Base-by-base conservation (phyloP, 768 basidiomycete species). In the Pulveroboletus sp. region DNA sequence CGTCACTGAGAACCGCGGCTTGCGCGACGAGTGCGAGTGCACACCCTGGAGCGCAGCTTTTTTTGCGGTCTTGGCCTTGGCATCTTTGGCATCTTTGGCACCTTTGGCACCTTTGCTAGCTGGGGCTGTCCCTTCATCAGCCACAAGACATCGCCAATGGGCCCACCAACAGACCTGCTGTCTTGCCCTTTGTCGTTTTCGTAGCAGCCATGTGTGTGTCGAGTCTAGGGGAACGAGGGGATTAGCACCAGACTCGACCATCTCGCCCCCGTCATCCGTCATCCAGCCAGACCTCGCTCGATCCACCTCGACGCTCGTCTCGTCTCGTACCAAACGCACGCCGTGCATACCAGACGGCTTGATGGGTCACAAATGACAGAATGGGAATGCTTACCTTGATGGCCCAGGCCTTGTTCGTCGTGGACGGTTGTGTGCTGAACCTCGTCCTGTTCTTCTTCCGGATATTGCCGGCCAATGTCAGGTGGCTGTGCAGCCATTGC, bases 21-120 rank as follows among this genome's bases (percentile, higher is more conserved):
- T 97, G 72, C 92, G 86, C 59, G 80, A 66, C 16, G 80, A 74
- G 65, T 87, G 85, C 29, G 82, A 80, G 68, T 87, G 78, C 37
- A 81, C 83, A 52, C 94, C 94, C 69, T 91, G 90, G 46, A 97
- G 80, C 47, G 87, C 94, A 11, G 94, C 94, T 78, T 98, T 98
- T 78, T 94, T 97, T 37, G 97, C 94, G 36, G 86, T 76, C 76
- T 93, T 92, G 64, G 94, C 94, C 75, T 94, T 94, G 58, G 75
- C 62, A 29, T 72, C 73, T 51, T 74, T 74, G 1, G n/a, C n/a
- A n/a, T n/a, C n/a, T n/a, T n/a, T n/a, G 58, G 75, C 62, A 31
- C 71, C 73, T 51, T 74, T 73, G 0, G 62, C 47, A 24, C 66
- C 50, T 52, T 71, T 70, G 63, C 65, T 62, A 60, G 55, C 53